Base-by-base conservation (phyloP, 495 filamentous ascomycete genomes). In the Baudoinia panamericana region DNA sequence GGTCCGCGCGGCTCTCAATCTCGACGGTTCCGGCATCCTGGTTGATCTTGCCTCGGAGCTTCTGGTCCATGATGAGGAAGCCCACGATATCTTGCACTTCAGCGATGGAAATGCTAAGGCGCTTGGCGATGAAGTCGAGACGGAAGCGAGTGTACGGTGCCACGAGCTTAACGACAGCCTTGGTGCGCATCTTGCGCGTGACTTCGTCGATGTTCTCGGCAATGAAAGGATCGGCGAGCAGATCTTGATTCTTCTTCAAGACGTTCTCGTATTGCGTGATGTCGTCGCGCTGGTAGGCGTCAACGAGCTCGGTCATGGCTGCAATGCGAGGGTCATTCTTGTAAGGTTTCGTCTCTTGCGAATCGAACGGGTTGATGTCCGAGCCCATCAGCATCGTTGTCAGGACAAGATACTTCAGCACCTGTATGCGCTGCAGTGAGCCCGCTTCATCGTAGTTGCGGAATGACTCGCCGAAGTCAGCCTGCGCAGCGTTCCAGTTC, bases 151-250 rank as follows among this genome's bases (percentile, higher is more conserved):
- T 92, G 63, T 96, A 97, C 0, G 90, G 88, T 4, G 86, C 84
- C 39, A 96, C 90, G 27, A 97, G 61, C 63, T 93, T 95, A 22
- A 93, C 64, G 2, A 97, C 77, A 1, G 84, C 90, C 63, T 92
- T 94, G 43, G 87, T 96, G 24, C 90, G 84, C 76, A 97, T 90
- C 62, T 93, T 95, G 11, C 90, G 84, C 33, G 90, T 97, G 41
- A 97, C 90, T 60, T 96, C 90, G 62, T 95, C 90, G 46, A 97
- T 97, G 57, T 97, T 95, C 65, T 95, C 90, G 18, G 90, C 86
- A 49, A 97, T 97, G 68, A 95, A 97, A 0, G 85, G 79, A 55
- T 97, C 90, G 4, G 76, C 76, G 30, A 96, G 63, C 11, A 97
- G 76, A 44, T 97, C 90, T 42, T 75, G 80, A 62, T 96, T 86